Evolutionary conservation across 1,139 yeast genomes (phyloP), one percentile per base, ranked within the genome.

Genomic region (Groenewaldozyma sp.): DNA sequence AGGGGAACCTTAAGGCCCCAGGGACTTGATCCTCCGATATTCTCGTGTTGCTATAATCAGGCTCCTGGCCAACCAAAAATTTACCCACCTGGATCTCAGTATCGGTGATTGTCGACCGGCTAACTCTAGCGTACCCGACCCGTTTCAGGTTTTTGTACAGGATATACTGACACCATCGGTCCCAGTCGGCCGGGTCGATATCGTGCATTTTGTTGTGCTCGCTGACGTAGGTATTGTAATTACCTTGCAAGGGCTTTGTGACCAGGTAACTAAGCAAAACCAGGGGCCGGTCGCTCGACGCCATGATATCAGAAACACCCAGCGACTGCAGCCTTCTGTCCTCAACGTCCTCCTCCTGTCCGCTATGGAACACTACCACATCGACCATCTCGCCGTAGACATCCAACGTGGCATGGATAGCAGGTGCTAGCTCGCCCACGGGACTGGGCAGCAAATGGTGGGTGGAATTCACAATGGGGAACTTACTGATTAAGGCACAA

Each of bases 141-240:
- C 95, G 82, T 60, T 77, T 81, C 62, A 91, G 67, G 45, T 82
- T 80, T 60, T 91, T 82, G 72, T 82, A 91, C 50, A 91, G 66
- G 47, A 91, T 87, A 63, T 91, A 91, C 64, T 91, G 94, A 65
- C 98, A 91, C 98, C 98, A 91, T 65, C 98, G 76, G 58, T 91
- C 98, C 82, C 93, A 84, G 59, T 91, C 98, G 9, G 82, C 70
- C 38, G 88, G 80, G 58, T 91, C 98, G 50, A 91, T 87, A 60
- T 91, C 98, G 52, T 79, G 76, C 91, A 91, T 84, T 35, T 95
- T 81, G 1, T 93, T 78, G 50, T 68, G 63, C 39, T 81, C 82
- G 53, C 94, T 79, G 14, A 88, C 95, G 60, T 86, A 87, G 1
- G 88, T 87, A 62, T 84, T 78, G 67, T 91, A 91, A 63, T 91